Evolutionary conservation across 73 alveolate genomes (phyloP).

Genomic region (Diophrys sp.): DNA sequence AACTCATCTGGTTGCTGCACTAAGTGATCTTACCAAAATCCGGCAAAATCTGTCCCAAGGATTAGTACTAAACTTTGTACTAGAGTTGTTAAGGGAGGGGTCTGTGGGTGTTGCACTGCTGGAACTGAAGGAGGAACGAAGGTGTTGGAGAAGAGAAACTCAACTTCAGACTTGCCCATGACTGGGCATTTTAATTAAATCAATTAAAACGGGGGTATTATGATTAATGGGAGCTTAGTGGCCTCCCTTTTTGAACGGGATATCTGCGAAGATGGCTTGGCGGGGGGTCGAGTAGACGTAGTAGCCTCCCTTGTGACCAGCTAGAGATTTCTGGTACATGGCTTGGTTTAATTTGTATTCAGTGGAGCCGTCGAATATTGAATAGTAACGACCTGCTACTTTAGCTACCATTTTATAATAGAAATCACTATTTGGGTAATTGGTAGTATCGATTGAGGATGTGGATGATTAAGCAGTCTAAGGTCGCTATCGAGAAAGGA

Average conservation of each 20-base stretch:
- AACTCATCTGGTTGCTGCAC: too few relatives aligned
- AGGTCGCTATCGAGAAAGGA: neutral
- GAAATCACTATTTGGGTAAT: conserved; percentile 49
- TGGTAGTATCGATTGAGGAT: conserved; percentile 15
- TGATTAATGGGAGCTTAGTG: too few relatives aligned
- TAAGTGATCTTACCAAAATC: too few relatives aligned
- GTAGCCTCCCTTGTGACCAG: conserved; percentile 64
- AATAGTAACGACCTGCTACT: conserved; percentile 46
- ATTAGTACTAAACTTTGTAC: too few relatives aligned
- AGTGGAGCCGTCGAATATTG: conserved; percentile 52
- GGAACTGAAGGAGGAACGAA: too few relatives aligned
- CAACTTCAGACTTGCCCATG: too few relatives aligned
- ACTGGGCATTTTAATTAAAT: too few relatives aligned
- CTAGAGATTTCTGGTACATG: conserved; percentile 33
- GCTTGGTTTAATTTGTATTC: conserved; percentile 46
- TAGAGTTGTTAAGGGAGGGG: too few relatives aligned
- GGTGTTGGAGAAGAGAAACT: too few relatives aligned
- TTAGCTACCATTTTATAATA: conserved; percentile 71
- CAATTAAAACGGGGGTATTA: too few relatives aligned
- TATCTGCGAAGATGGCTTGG: conserved; percentile 71
- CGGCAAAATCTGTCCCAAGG: too few relatives aligned
- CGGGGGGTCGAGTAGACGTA: conserved; percentile 58
- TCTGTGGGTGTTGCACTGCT: too few relatives aligned
- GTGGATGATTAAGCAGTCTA: neutral
- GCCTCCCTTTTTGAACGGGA: conserved; percentile 59